A percentile compares a stretch with the other conserved stretches of the same genome.
These are phyloP conservation scores for Penicillium hordei DNA, from an alignment of 2,329 filamentous ascomycete genomes.

Conservation along the genomic window DNA sequence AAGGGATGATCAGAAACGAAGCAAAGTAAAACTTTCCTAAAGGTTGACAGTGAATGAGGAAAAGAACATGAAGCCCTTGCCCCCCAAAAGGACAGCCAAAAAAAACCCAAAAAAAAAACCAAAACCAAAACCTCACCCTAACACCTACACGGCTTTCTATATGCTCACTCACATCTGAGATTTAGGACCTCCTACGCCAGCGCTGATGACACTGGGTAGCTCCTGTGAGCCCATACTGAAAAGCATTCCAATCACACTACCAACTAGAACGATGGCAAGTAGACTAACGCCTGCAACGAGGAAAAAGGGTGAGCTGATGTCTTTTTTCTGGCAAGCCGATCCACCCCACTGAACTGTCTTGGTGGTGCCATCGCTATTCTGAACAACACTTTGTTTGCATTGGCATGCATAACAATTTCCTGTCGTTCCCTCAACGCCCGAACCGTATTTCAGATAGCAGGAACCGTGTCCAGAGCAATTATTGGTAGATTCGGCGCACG, in stretches of 20 bases:
- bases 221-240: constrained; percentile 83
- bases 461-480: constrained; percentile 79
- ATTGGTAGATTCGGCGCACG: constrained; percentile 69
- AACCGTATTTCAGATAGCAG: constrained; percentile 67
- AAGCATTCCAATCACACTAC: constrained; percentile 72
- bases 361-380: constrained; percentile 48
- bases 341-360: constrained; percentile 79
- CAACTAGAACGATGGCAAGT: constrained; percentile 65
- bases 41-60: background rate
- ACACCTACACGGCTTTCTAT: background rate
- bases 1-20: background rate
- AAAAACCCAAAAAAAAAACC: background rate
- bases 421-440: constrained; percentile 35
- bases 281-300: constrained; percentile 75
- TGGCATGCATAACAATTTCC: constrained; percentile 73
- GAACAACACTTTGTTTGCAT: constrained; percentile 62
- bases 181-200: constrained; percentile 75
- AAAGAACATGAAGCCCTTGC: background rate
- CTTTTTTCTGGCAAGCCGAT: constrained; percentile 82
- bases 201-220: constrained; percentile 91
- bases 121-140: background rate
- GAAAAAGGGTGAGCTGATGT: constrained; percentile 87
- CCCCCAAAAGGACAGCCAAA: background rate
- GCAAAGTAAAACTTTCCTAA: background rate
- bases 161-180: constrained; percentile 39